Evolutionary conservation across 768 basidiomycete species (phyloP).

Genomic region (Fomitopsis pulvina): DNA sequence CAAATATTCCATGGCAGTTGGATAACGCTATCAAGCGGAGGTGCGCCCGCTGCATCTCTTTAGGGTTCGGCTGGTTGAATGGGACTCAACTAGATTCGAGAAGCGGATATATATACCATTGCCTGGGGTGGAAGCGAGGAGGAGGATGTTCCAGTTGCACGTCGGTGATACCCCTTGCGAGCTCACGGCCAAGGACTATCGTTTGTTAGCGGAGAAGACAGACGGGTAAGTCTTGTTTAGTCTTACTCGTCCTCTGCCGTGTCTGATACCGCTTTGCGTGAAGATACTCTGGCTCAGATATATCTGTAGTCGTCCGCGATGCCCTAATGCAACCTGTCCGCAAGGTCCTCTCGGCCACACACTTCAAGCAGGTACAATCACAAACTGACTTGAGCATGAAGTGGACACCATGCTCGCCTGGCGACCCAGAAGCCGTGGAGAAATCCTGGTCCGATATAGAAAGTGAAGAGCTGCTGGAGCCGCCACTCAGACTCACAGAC

Average conservation of each 20-base stretch:
- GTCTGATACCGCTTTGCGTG: background rate
- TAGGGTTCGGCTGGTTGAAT: background rate
- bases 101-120: conserved; percentile 98
- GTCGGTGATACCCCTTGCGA: conserved; percentile 89
- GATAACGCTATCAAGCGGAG: conserved; percentile 97
- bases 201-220: conserved; percentile 74
- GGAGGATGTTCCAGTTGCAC: conserved; percentile 96
- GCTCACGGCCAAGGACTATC: conserved; percentile 72
- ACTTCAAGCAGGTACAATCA: conserved; percentile 66
- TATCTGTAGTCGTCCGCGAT: conserved; percentile 90
- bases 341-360: conserved; percentile 91
- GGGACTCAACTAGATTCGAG: conserved; percentile 59
- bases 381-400: conserved; percentile 34
- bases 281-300: conserved; percentile 93
- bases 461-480: conserved; percentile 87
- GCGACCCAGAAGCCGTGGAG: conserved; percentile 78
- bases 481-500: conserved; percentile 68
- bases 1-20: conserved; percentile 97
- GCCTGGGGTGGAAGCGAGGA: conserved; percentile 86
- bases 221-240: conserved; percentile 53
- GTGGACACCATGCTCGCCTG: conserved; percentile 97
- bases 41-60: conserved; percentile 29
- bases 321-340: conserved; percentile 98
- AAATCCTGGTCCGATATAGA: conserved; percentile 86
- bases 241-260: background rate